These are phyloP conservation scores for Fusarium sambucinum DNA, from an alignment of 2,329 filamentous ascomycete species.

Conservation along the genomic window DNA sequence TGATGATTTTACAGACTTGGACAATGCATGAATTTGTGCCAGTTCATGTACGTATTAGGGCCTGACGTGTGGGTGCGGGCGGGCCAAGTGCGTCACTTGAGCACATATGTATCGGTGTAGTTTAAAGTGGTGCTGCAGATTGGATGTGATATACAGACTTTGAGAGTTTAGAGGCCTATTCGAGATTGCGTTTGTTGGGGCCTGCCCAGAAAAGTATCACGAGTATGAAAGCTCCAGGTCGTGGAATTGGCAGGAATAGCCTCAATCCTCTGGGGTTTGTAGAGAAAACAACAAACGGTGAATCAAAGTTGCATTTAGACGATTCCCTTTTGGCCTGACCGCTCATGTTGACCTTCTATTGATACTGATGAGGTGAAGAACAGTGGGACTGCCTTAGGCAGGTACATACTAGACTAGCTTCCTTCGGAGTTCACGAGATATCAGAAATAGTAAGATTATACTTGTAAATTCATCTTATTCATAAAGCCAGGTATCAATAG, in stretches of 20 bases:
- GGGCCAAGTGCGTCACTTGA: conserved; percentile 44
- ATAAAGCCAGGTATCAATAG: not conserved
- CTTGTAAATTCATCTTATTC: not conserved
- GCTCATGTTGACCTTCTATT: conserved; percentile 22
- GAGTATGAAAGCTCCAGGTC: not conserved
- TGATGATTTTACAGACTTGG: conserved; percentile 9
- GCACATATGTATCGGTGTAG: conserved; percentile 38
- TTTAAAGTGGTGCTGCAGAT: conserved; percentile 35
- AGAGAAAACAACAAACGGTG: not conserved
- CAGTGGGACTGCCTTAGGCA: conserved; percentile 19
- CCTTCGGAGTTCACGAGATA: not conserved
- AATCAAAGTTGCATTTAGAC: conserved; percentile 8
- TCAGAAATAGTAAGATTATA: not conserved
- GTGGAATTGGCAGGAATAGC: not conserved
- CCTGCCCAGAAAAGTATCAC: not conserved
- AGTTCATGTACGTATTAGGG: conserved; percentile 48
- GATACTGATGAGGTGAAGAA: conserved; percentile 16
- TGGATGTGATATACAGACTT: conserved; percentile 1
- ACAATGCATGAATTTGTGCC: conserved; percentile 45
- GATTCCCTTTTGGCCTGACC: conserved; percentile 23
- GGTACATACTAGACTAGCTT: conserved; percentile 19
- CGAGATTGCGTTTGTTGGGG: conserved; percentile 5
- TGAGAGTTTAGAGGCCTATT: not conserved
- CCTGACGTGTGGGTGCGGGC: conserved; percentile 47
- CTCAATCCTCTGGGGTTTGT: not conserved